These are phyloP conservation scores for Cladosporium sp. DNA, from an alignment of 2,329 filamentous ascomycete species.

Conservation along the genomic window DNA sequence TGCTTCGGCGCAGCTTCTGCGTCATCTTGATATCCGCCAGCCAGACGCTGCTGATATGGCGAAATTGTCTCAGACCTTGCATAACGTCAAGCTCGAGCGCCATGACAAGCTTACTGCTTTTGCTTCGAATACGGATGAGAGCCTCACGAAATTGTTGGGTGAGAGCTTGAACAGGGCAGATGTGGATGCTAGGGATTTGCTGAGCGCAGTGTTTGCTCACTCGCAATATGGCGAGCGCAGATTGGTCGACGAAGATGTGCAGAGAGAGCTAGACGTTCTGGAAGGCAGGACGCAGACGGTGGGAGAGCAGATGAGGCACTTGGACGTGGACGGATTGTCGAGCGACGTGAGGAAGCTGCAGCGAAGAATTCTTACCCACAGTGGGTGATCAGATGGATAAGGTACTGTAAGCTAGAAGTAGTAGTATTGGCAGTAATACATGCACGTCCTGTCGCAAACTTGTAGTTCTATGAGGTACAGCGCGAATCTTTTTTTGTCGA, in stretches of 20 bases:
- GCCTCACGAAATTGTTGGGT: conserved; percentile 37
- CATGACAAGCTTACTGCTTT: conserved; percentile 39
- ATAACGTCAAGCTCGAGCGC: conserved; percentile 35
- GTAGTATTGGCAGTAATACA: conserved; percentile 3
- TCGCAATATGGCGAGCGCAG: conserved; percentile 25
- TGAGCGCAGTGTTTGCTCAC: conserved; percentile 41
- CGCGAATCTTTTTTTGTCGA: not conserved
- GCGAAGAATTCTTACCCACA: not conserved
- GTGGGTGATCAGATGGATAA: not conserved
- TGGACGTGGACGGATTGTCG: conserved; percentile 34
- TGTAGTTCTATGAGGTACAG: conserved; percentile 15
- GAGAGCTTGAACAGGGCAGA: conserved; percentile 41
- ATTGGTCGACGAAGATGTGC: conserved; percentile 27
- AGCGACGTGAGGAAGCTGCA: conserved; percentile 26
- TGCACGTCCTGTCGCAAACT: not conserved
- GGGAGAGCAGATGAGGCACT: conserved; percentile 38
- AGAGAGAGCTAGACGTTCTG: conserved; percentile 37
- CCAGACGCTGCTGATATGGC: conserved; percentile 20
- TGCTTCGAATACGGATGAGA: conserved; percentile 34
- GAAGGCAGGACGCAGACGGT: conserved; percentile 41
- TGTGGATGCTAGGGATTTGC: conserved; percentile 38
- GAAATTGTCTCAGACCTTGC: conserved; percentile 30
- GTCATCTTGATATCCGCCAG: conserved; percentile 31
- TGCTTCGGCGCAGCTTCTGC: conserved; percentile 31
- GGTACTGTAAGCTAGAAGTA: not conserved